Percentiles rank a stretch among this genome's conserved stretches.
These are phyloP conservation scores for Fusarium irregulare DNA, from an alignment of 2,329 filamentous ascomycete species.

Conservation along the genomic window DNA sequence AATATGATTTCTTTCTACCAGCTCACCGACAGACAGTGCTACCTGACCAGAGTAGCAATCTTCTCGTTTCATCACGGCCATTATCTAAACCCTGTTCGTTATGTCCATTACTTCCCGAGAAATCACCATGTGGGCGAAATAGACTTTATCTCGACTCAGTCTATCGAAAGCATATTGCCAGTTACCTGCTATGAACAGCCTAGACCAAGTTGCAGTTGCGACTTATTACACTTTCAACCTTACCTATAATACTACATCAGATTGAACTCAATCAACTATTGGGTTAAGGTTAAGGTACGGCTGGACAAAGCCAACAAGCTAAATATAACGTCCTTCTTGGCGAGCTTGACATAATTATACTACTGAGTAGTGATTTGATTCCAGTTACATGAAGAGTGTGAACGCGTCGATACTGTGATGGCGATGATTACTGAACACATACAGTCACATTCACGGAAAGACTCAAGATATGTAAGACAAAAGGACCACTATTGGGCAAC, in stretches of 20 bases:
- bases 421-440: background rate
- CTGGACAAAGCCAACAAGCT: background rate
- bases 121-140: background rate
- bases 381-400: background rate
- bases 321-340: background rate
- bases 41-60: background rate
- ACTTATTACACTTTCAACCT: background rate
- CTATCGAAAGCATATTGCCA: background rate
- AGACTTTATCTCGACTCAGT: background rate
- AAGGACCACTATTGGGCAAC: constrained; percentile 37
- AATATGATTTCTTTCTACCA: background rate
- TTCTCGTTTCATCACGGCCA: background rate
- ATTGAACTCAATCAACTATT: background rate
- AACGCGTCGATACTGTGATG: background rate
- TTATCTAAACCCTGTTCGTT: too few relatives aligned
- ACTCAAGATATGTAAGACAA: constrained; percentile 8
- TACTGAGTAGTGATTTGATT: too few relatives aligned
- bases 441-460: background rate
- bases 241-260: background rate
- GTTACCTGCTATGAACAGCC: background rate
- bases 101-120: background rate
- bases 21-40: too few relatives aligned
- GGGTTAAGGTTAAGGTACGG: background rate
- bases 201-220: background rate
- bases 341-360: background rate